A percentile compares a stretch with the other conserved stretches of the same genome.
Evolutionary conservation across 2,329 filamentous ascomycete genomes (phyloP).

Genomic region (Chaetothyriales sp.): DNA sequence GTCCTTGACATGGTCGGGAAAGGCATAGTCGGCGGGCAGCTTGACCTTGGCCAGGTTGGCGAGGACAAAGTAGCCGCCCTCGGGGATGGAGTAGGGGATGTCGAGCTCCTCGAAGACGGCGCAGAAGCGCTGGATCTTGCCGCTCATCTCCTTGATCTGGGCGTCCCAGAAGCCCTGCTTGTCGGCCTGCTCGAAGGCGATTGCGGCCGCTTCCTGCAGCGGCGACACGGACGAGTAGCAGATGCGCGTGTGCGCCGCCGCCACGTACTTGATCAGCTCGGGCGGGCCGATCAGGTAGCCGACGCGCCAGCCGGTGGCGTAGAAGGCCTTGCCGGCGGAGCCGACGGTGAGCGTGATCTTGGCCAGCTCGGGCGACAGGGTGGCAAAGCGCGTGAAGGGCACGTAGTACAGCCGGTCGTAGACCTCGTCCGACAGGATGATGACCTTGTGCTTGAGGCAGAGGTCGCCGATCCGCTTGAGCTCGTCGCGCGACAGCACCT

Average conservation of each 20-base stretch:
- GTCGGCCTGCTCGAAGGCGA: constrained; percentile 86
- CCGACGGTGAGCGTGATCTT: constrained; percentile 82
- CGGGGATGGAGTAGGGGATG: constrained; percentile 75
- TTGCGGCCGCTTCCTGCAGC: constrained; percentile 82
- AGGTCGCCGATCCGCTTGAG: constrained; percentile 72
- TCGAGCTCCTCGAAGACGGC: constrained; percentile 60
- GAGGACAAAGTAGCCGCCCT: constrained; percentile 94
- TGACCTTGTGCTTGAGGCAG: constrained; percentile 82
- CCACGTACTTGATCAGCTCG: constrained; percentile 78
- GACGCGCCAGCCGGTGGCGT: constrained; percentile 92
- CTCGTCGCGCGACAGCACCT: constrained; percentile 77
- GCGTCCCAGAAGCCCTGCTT: constrained; percentile 73
- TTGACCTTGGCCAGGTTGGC: constrained; percentile 84
- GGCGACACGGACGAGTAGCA: constrained; percentile 91
- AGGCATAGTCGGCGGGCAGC: constrained; percentile 68
- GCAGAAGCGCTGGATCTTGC: constrained; percentile 77
- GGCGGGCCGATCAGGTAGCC: constrained; percentile 86
- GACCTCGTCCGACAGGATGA: constrained; percentile 83
- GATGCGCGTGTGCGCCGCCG: constrained; percentile 85
- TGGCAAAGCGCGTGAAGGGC: constrained; percentile 84
- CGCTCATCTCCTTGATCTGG: constrained; percentile 73
- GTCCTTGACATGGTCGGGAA: constrained; percentile 73
- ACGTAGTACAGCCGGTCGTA: constrained; percentile 94
- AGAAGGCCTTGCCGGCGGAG: constrained; percentile 95
- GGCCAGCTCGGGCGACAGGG: constrained; percentile 77